Evolutionary conservation across 495 filamentous ascomycete genomes (phyloP).

Genomic region (Xylaria telfairii): DNA sequence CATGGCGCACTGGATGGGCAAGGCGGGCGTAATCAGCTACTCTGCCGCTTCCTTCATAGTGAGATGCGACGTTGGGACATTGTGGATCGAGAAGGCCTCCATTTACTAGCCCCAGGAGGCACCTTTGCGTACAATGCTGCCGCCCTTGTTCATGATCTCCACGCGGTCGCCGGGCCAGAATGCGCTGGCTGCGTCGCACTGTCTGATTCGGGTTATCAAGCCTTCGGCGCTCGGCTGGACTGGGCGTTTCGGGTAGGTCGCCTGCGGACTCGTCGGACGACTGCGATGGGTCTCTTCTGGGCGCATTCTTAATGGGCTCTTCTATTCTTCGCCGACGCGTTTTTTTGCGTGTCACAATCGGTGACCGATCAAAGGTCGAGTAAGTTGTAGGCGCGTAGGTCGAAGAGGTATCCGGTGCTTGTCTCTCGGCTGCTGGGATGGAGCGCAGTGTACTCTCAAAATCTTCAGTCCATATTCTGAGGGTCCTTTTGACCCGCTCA

Average conservation of each 20-base stretch:
- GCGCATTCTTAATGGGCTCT: neutral
- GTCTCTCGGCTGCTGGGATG: constrained; percentile 15
- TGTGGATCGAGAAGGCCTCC: constrained; percentile 41
- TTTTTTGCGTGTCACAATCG: constrained; percentile 5
- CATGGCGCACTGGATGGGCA: constrained; percentile 27
- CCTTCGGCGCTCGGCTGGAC: neutral
- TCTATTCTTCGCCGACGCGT: neutral
- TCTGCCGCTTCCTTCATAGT: constrained; percentile 28
- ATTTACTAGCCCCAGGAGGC: constrained; percentile 51
- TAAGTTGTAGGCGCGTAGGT: constrained; percentile 27
- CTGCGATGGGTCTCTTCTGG: neutral
- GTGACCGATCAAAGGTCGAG: constrained; percentile 12
- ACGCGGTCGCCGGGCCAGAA: neutral
- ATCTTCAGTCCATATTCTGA: constrained; percentile 24
- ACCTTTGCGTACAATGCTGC: constrained; percentile 54
- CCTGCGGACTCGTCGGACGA: neutral
- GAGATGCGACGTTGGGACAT: constrained; percentile 51
- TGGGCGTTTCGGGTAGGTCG: constrained; percentile 3
- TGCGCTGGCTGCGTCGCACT: constrained; percentile 8
- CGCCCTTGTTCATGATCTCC: neutral
- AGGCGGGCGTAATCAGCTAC: neutral
- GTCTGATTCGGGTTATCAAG: neutral
- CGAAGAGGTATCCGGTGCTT: constrained; percentile 14
- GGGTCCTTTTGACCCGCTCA: neutral
- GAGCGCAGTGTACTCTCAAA: constrained; percentile 20